A percentile compares a stretch with the other conserved stretches of the same genome.
phyloP scores from a whole-genome alignment of 1,284 basidiomycete genomes.

The Leccinum fuscescens region DNA sequence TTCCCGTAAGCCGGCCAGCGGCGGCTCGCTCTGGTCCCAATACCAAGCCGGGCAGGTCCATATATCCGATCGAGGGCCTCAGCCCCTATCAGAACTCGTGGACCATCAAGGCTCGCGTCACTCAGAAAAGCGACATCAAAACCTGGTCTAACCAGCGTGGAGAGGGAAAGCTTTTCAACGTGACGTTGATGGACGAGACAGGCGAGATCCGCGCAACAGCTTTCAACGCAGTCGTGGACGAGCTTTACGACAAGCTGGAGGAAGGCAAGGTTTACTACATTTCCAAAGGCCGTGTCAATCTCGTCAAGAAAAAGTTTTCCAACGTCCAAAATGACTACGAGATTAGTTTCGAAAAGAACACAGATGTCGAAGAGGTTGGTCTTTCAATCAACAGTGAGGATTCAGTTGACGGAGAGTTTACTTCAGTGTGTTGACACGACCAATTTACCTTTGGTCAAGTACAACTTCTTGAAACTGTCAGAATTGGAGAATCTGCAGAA shows the following conservation, averaged over 20 bases:
- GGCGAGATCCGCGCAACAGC: conserved; percentile 92
- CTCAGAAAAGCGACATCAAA: conserved; percentile 86
- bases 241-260: conserved; percentile 80
- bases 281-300: conserved; percentile 87
- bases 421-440: conserved; percentile 72
- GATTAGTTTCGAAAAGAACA: conserved; percentile 81
- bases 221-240: conserved; percentile 88
- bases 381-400: background rate
- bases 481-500: conserved; percentile 66
- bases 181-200: conserved; percentile 93
- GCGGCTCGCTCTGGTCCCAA: conserved; percentile 27
- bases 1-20: conserved; percentile 15
- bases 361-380: conserved; percentile 77
- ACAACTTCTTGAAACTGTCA: conserved; percentile 74
- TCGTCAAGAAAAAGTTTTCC: conserved; percentile 97
- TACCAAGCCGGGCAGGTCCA: conserved; percentile 39
- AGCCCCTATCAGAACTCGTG: conserved; percentile 98
- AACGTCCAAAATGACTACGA: conserved; percentile 94
- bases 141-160: conserved; percentile 89
- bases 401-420: conserved; percentile 8
- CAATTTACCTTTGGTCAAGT: conserved; percentile 79
- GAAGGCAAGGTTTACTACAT: conserved; percentile 95
- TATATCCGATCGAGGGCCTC: conserved; percentile 90
- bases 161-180: conserved; percentile 94
- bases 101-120: conserved; percentile 96